Percentiles rank a stretch among this genome's conserved stretches.
Conservation (phyloP, 176 grass and related monocot genomes). For the Leersia perrieri region DNA sequence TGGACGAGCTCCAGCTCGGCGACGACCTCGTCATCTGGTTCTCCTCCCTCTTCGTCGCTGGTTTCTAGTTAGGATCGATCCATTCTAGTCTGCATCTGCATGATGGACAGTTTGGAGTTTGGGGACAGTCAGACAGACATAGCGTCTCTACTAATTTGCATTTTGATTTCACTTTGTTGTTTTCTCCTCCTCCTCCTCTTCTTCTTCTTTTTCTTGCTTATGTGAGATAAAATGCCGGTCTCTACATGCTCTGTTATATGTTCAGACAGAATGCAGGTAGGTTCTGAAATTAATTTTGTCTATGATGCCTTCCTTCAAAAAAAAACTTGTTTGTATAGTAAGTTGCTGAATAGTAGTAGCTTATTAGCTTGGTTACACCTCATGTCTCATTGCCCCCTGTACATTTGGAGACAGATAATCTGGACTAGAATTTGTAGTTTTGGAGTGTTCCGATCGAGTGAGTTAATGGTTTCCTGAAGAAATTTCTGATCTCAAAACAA, state of each 20-base stretch:
- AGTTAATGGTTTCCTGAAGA: not conserved
- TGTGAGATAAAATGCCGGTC: not conserved
- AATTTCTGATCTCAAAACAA: not conserved
- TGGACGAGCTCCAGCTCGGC: constrained; percentile 40
- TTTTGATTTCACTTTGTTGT: not conserved
- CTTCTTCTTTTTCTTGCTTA: too few relatives aligned
- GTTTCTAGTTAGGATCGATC: not conserved
- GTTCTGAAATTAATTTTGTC: not conserved
- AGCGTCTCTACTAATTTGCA: not conserved
- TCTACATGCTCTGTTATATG: not conserved
- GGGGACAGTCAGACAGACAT: not conserved
- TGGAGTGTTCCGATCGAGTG: not conserved
- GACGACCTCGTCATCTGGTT: constrained; percentile 84
- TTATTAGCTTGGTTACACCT: not conserved
- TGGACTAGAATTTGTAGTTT: not conserved
- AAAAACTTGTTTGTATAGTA: not conserved
- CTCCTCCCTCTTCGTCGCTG: constrained; percentile 65
- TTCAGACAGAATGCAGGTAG: not conserved
- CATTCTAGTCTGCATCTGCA: not conserved
- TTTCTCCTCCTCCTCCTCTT: too few relatives aligned
- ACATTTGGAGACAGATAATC: not conserved
- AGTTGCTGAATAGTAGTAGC: not conserved
- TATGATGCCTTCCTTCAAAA: not conserved
- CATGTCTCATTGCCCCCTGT: not conserved
- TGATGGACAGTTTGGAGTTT: not conserved